Evolutionary conservation across 208 protist species (phyloP), one percentile per base, ranked within the genome.

Genomic region (Leishmania braziliensis): DNA sequence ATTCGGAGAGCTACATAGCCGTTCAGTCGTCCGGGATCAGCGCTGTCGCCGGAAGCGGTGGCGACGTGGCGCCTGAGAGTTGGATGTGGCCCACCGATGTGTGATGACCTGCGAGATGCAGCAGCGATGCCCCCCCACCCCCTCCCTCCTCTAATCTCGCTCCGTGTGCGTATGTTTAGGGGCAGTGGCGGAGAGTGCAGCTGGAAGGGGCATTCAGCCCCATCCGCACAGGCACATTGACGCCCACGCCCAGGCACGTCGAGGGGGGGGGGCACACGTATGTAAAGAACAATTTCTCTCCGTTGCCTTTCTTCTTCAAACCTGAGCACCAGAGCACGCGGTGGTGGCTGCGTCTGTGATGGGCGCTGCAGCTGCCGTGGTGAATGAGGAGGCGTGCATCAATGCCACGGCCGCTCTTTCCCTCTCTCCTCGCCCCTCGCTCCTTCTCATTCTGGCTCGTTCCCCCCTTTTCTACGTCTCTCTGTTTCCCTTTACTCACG

Each of bases 261-360:
- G 58, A n/a, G 12, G 58, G 26, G 58, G 43, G 43, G 43, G 1
- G 9, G 58, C 16, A 63, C 58, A 29, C 58, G 58, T 63, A 63
- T 63, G 58, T 63, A 63, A 63, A 63, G 26, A 63, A 63, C 5
- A 12, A 33, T 29, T 63, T 63, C 26, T 8, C 26, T 63, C 43
- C 43, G 43, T 63, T 63, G 5, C 58, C 5, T 63, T 63, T 63
- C 20, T 63, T n/a, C 29, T 29, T 63, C 26, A n/a, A 63, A 18
- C 58, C 58, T 63, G 26, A 14, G 58, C 2, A 46, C 43, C 43
- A 46, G 43, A 46, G 43, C 43, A 46, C 43, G 43, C 43, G 43
- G 43, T 46, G 43, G 43, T 33, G 65, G n/a, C n/a, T 71, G 65
- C 56, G 48, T 75, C 46, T 74, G 48, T 75, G 70, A n/a, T 8